phyloP scores from a whole-genome alignment of 768 basidiomycete species.

The Albatrellus ellisii region DNA sequence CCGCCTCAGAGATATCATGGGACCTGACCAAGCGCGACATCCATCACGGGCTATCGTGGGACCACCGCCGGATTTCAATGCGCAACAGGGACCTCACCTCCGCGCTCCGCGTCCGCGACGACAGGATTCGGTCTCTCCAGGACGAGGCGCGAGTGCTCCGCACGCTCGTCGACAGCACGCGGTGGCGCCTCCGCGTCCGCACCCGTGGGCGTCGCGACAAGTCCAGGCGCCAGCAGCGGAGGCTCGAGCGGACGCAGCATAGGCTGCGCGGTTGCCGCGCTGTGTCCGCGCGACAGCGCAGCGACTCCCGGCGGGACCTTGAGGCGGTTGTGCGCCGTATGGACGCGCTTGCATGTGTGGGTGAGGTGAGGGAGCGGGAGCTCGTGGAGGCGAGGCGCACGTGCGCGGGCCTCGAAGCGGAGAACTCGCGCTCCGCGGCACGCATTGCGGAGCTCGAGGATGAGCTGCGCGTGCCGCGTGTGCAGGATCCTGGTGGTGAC shows the following conservation, averaged over 20 bases:
- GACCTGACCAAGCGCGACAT: slow-evolving; percentile 1
- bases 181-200: slow-evolving; percentile 9
- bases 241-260: slow-evolving; percentile 8
- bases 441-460: slow-evolving; percentile 12
- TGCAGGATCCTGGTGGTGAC: too few species aligned
- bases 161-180: slow-evolving; percentile 5
- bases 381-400: background rate
- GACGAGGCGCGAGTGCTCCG: slow-evolving; percentile 5
- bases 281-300: background rate
- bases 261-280: slow-evolving; percentile 10
- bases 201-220: slow-evolving; percentile 5
- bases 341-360: background rate
- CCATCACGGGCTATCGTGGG: slow-evolving; percentile 3
- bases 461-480: background rate
- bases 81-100: slow-evolving; percentile 7
- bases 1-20: background rate
- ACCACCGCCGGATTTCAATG: slow-evolving; percentile 8
- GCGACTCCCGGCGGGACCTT: slow-evolving; percentile 5
- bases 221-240: slow-evolving; percentile 11
- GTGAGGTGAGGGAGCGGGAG: slow-evolving; percentile 1
- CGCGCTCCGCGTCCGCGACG: slow-evolving; percentile 11
- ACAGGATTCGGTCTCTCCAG: slow-evolving; percentile 9
- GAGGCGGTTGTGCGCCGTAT: background rate
- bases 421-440: slow-evolving; percentile 2
- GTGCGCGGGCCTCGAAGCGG: background rate